These are phyloP conservation scores for Voacanga thouarsii DNA, from an alignment of 257 asterid genomes.

Conservation along the genomic window DNA sequence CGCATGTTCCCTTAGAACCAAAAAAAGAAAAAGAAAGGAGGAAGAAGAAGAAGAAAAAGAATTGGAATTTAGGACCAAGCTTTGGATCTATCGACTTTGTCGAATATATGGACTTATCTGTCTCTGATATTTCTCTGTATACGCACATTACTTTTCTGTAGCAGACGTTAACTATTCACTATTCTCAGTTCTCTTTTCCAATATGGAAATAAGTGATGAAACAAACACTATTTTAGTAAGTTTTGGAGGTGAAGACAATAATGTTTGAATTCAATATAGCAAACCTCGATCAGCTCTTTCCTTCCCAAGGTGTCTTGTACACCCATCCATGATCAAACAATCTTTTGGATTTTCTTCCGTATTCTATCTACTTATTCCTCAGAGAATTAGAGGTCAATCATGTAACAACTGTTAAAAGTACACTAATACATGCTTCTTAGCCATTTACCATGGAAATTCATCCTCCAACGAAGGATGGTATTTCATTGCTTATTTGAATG, in stretches of 20 bases:
- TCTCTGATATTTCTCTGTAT: not conserved
- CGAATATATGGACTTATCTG: constrained; percentile 11
- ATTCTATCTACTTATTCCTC: constrained; percentile 11
- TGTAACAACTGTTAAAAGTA: constrained; percentile 5
- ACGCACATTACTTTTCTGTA: not conserved
- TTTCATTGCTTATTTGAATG: not conserved
- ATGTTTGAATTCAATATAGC: constrained; percentile 3
- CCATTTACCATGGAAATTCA: not conserved
- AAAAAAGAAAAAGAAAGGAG: constrained; percentile 14
- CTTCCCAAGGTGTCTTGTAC: constrained; percentile 50
- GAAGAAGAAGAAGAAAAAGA: constrained; percentile 4
- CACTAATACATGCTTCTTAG: not conserved
- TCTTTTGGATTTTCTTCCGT: constrained; percentile 6
- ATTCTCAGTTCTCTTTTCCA: constrained; percentile 21
- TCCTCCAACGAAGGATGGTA: not conserved
- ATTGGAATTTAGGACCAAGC: constrained; percentile 24
- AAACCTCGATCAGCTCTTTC: constrained; percentile 27
- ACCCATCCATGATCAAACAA: constrained; percentile 39
- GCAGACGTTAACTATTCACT: not conserved
- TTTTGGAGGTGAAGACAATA: constrained; percentile 28
- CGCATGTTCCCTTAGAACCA: constrained; percentile 49
- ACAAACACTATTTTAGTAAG: constrained; percentile 15
- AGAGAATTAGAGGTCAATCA: constrained; percentile 23
- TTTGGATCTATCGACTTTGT: constrained; percentile 44
- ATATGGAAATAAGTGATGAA: constrained; percentile 15